A percentile compares a stretch with the other conserved stretches of the same genome.
Conservation (phyloP, 768 basidiomycete genomes). For the Russula abietina region DNA sequence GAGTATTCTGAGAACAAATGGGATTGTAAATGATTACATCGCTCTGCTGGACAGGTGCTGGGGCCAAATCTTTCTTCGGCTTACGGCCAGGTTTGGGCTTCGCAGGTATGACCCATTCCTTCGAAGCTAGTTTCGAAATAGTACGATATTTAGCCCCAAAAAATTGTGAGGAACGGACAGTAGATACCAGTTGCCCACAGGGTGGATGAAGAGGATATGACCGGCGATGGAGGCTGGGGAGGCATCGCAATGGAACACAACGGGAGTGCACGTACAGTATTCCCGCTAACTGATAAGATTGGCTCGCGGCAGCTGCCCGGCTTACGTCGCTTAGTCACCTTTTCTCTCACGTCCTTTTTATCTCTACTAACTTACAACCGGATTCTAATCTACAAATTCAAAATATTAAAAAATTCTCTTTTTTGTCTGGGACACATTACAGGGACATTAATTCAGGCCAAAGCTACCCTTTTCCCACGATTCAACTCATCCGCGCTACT, state of each 20-base stretch:
- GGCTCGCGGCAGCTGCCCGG: not conserved
- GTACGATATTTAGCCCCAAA: conserved; percentile 7
- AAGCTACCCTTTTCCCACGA: not conserved
- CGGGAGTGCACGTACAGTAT: not conserved
- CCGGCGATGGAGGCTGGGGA: conserved; percentile 24
- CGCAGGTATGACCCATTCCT: conserved; percentile 83
- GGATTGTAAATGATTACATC: conserved; percentile 40
- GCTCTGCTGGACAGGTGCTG: conserved; percentile 36
- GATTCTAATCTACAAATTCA: too few species aligned
- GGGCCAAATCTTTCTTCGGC: conserved; percentile 63
- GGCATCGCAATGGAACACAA: conserved; percentile 21
- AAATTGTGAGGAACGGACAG: not conserved
- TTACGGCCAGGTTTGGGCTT: conserved; percentile 85
- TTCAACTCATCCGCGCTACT: not conserved
- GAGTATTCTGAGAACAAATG: conserved; percentile 12
- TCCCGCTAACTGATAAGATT: conserved; percentile 50
- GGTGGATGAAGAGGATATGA: conserved; percentile 44
- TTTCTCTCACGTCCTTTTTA: too few species aligned
- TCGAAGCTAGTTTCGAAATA: conserved; percentile 55
- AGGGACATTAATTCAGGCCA: not conserved
- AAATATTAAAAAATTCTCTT: too few species aligned
- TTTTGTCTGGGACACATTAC: not conserved
- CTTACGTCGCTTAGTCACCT: not conserved
- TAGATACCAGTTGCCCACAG: conserved; percentile 70
- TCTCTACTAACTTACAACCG: too few species aligned